Base-by-base conservation (phyloP, 2,329 filamentous ascomycete genomes). In the Sarocladiaceae sp. region DNA sequence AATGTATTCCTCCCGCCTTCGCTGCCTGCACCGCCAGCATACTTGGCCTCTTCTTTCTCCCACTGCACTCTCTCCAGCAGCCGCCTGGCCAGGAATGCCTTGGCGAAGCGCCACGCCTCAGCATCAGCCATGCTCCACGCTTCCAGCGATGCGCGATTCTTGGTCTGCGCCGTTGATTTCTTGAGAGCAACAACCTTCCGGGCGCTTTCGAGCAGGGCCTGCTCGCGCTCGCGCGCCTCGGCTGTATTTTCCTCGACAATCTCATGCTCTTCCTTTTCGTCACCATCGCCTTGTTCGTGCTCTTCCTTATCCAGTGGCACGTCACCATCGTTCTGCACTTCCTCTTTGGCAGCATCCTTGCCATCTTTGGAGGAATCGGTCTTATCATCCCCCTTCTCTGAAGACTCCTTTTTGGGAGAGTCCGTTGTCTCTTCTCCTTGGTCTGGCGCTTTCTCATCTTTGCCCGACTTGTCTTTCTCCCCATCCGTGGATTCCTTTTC, bases 71-170 rank as follows among this genome's bases (percentile, higher is more conserved):
- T 68, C 68, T 88, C 84, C 35, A 83, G 68, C 20, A 71, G 65
- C 33, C 74, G 67, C 29, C 84, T 66, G 15, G 83, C 83, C 42
- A 80, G 66, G 50, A 76, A 88, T 0, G 85, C 84, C 29, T 81
- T 68, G 4, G 81, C 74, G 56, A 90, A 90, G 55, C 77, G 78
- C 85, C 85, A 91, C 1, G 80, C 80, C 62, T 91, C 85, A 1
- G 81, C 82, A 55, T 91, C 86, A 0, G 80, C 83, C 51, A 88
- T 58, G 57, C 79, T 82, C 79, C 79, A 83, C 10, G 77, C 74
- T 58, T 83, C 79, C n/a, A 80, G 65, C 5, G 74, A 78, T 18
- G 69, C 63, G 6, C 71, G 70, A n/a, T 78, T 50, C 40, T 64
- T 62, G 4, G 72, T 60, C 37, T 77, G 69, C 3, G 64, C 57